Evolutionary conservation across 2,329 filamentous ascomycete species (phyloP).

Genomic region (Coniochaeta sp.): DNA sequence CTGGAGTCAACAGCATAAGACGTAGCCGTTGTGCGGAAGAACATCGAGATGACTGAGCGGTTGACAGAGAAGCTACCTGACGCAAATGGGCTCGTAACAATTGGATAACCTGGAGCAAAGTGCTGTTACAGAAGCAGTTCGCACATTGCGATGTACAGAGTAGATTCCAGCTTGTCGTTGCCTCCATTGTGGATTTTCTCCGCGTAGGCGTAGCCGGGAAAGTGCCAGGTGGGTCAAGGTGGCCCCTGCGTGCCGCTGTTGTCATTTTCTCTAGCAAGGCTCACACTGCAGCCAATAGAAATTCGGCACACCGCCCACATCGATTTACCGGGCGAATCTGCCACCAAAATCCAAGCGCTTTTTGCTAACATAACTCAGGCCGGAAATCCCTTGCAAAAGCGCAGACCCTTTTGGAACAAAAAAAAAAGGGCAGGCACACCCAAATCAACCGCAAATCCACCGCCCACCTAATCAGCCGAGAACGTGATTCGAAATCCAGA

Average conservation of each 20-base stretch:
- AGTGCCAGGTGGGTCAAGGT: neutral
- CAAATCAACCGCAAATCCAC: constrained; percentile 12
- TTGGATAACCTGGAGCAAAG: too few species aligned
- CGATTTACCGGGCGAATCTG: constrained; percentile 9
- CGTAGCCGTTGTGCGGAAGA: too few species aligned
- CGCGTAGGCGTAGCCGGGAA: too few species aligned
- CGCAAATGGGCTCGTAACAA: too few species aligned
- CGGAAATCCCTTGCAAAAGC: constrained; percentile 17
- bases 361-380: constrained; percentile 15
- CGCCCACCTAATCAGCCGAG: constrained; percentile 25
- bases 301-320: constrained; percentile 9
- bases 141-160: too few species aligned
- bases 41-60: too few species aligned
- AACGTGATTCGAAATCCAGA: constrained; percentile 17
- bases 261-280: constrained; percentile 4
- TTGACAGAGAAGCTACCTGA: too few species aligned
- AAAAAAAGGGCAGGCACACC: constrained; percentile 15
- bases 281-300: constrained; percentile 17
- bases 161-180: too few species aligned
- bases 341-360: constrained; percentile 13
- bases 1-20: too few species aligned
- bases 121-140: too few species aligned
- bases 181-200: too few species aligned
- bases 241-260: constrained; percentile 10
- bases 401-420: constrained; percentile 17